phyloP scores from a whole-genome alignment of 2,329 filamentous ascomycete genomes.

The Laburnicola sp. region DNA sequence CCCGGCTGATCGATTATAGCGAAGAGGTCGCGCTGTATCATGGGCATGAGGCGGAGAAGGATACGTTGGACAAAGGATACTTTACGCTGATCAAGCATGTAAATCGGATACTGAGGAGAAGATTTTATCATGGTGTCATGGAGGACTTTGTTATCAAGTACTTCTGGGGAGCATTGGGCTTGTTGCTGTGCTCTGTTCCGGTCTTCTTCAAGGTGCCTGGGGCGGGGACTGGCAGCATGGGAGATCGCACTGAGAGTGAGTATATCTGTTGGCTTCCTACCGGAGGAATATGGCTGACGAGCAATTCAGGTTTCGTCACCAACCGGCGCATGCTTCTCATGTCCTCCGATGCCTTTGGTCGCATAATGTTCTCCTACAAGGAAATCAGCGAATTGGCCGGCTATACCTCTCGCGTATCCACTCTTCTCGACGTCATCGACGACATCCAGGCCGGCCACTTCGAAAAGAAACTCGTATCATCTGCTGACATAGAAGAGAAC shows the following conservation, averaged over 20 bases:
- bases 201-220: conserved; percentile 94
- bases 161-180: conserved; percentile 92
- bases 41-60: conserved; percentile 92
- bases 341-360: conserved; percentile 89
- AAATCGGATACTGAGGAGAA: conserved; percentile 85
- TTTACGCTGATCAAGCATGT: conserved; percentile 99
- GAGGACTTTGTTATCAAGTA: conserved; percentile 99
- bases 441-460: conserved; percentile 89
- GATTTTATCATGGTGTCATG: conserved; percentile 99
- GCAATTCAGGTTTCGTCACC: conserved; percentile 74
- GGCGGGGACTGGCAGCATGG: conserved; percentile 59
- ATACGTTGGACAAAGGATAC: conserved; percentile 95
- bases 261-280: conserved; percentile 7
- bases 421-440: conserved; percentile 88
- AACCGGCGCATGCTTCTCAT: conserved; percentile 90
- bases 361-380: conserved; percentile 94
- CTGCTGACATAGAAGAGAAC: conserved; percentile 78
- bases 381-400: conserved; percentile 95
- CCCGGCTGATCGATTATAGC: conserved; percentile 89
- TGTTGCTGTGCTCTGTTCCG: conserved; percentile 89
- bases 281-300: conserved; percentile 11
- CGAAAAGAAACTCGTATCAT: conserved; percentile 94
- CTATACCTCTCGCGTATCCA: conserved; percentile 89
- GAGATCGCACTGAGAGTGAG: conserved; percentile 66
- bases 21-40: conserved; percentile 93